A percentile compares a stretch with the other conserved stretches of the same genome.
Evolutionary conservation across 2,329 filamentous ascomycete genomes (phyloP).

Genomic region (Aspergillus neoniger): DNA sequence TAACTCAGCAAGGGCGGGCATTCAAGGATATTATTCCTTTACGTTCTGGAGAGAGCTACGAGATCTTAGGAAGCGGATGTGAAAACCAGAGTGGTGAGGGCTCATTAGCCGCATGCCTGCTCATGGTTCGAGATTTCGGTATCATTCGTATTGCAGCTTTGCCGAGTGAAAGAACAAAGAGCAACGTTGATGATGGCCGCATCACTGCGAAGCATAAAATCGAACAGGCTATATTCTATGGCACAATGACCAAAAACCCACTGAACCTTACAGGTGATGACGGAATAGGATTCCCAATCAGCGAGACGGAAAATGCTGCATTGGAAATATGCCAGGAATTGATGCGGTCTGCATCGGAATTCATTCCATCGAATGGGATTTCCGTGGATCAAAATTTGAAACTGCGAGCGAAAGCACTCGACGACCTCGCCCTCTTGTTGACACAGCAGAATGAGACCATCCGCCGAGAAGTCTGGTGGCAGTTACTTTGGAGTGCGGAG

Average conservation of each 20-base stretch:
- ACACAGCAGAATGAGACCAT: conserved; percentile 64
- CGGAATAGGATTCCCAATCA: conserved; percentile 65
- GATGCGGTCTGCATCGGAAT: conserved; percentile 71
- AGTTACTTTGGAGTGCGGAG: conserved; percentile 83
- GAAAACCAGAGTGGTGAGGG: conserved; percentile 49
- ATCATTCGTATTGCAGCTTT: conserved; percentile 56
- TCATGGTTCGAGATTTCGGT: conserved; percentile 61
- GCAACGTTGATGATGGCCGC: conserved; percentile 50
- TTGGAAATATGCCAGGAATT: conserved; percentile 79
- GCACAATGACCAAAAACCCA: conserved; percentile 77
- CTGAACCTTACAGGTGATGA: conserved; percentile 75
- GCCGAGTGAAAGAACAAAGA: conserved; percentile 41
- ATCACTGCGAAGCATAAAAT: conserved; percentile 86
- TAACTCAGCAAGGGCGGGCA: conserved; percentile 61
- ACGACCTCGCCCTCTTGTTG: conserved; percentile 73
- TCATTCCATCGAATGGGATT: conserved; percentile 70
- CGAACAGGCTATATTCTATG: conserved; percentile 93
- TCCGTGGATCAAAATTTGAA: conserved; percentile 81
- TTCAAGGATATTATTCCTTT: conserved; percentile 90
- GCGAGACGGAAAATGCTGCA: conserved; percentile 76
- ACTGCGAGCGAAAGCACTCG: conserved; percentile 70
- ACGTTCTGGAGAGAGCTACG: conserved; percentile 53
- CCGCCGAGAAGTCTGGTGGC: conserved; percentile 71
- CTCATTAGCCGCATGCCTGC: conserved; percentile 45
- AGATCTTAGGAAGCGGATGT: conserved; percentile 52